phyloP scores from a whole-genome alignment of 2,329 filamentous ascomycete species.

The Pseudovirgaria hyperparasitica region DNA sequence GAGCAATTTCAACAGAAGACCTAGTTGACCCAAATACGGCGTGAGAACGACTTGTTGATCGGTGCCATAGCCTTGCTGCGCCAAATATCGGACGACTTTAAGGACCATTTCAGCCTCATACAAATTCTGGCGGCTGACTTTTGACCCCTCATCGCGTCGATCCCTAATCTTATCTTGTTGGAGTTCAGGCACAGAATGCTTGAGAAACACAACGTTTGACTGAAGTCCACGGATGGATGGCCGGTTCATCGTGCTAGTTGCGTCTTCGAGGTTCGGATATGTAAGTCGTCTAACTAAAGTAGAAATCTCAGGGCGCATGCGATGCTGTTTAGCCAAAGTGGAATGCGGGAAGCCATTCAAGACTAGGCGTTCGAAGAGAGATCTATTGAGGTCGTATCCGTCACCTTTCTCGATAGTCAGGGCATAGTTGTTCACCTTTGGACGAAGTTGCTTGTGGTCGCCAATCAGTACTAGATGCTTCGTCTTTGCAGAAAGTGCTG shows the following conservation, averaged over 20 bases:
- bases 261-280: constrained; percentile 50
- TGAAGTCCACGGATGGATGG: constrained; percentile 42
- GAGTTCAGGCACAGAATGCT: constrained; percentile 45
- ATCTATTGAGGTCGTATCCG: constrained; percentile 54
- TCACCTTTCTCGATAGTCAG: constrained; percentile 51
- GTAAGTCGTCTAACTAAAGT: constrained; percentile 42
- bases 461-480: constrained; percentile 59
- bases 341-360: constrained; percentile 39
- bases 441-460: constrained; percentile 60
- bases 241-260: constrained; percentile 34
- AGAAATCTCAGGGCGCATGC: constrained; percentile 58
- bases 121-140: constrained; percentile 46
- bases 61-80: constrained; percentile 57
- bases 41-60: constrained; percentile 56
- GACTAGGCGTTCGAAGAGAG: constrained; percentile 57
- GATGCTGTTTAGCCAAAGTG: constrained; percentile 49
- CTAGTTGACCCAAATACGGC: constrained; percentile 59
- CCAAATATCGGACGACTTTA: constrained; percentile 52
- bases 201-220: constrained; percentile 51
- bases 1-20: constrained; percentile 41
- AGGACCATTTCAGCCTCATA: constrained; percentile 57
- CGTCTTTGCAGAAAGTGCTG: constrained; percentile 41
- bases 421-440: constrained; percentile 48
- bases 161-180: constrained; percentile 32
- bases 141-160: constrained; percentile 35